These are phyloP conservation scores for Hanseniaspora uvarum DNA, from an alignment of 1,139 yeast species.

Conservation along the genomic window DNA sequence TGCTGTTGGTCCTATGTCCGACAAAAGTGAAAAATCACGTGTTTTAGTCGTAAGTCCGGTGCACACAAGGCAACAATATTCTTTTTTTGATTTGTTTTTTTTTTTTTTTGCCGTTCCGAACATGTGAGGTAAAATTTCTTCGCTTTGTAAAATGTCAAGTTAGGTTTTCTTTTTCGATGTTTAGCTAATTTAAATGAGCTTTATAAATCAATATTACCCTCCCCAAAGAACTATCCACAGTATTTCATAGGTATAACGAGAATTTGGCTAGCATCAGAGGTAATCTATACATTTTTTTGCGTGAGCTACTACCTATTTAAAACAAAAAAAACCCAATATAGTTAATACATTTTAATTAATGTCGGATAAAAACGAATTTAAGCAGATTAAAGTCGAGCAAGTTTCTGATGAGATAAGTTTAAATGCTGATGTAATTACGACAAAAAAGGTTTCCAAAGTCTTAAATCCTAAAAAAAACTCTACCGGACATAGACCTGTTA, in stretches of 20 bases:
- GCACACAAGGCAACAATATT: not conserved
- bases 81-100: not conserved
- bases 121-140: too few relatives aligned
- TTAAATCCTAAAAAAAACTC: slow-evolving; percentile 35
- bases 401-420: not conserved
- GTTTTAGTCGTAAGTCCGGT: not conserved
- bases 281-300: too few relatives aligned
- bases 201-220: too few relatives aligned
- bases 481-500: slow-evolving; percentile 69
- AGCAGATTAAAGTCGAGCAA: not conserved
- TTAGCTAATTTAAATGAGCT: too few relatives aligned
- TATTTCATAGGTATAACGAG: too few relatives aligned
- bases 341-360: not conserved
- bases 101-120: not conserved
- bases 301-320: too few relatives aligned
- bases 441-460: slow-evolving; percentile 26
- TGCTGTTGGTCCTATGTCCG: not conserved
- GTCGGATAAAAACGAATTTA: slow-evolving; percentile 2
- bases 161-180: too few relatives aligned
- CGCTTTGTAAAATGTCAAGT: too few relatives aligned
- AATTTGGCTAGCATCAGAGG: too few relatives aligned
- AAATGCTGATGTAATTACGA: not conserved
- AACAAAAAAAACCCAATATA: too few relatives aligned
- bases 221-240: too few relatives aligned
- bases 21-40: not conserved